A percentile compares a stretch with the other conserved stretches of the same genome.
phyloP scores from a whole-genome alignment of 2,329 filamentous ascomycete species.

The Cercospora sojina region DNA sequence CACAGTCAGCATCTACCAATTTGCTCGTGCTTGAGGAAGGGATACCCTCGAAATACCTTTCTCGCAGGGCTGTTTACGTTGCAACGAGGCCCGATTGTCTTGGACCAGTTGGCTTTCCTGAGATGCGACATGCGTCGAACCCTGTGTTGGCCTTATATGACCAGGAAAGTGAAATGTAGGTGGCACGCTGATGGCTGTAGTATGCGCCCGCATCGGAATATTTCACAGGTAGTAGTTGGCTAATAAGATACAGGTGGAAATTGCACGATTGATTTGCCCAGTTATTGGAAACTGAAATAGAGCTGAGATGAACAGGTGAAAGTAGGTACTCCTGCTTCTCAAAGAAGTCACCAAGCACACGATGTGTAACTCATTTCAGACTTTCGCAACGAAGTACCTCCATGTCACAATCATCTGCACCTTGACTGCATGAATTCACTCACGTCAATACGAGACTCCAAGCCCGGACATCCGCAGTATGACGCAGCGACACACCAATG shows the following conservation, averaged over 20 bases:
- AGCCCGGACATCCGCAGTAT: background rate
- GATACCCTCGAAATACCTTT: background rate
- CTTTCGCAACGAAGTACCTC: background rate
- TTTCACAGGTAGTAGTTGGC: background rate
- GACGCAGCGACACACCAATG: background rate
- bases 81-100: background rate
- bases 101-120: background rate
- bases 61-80: background rate
- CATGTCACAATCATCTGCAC: background rate
- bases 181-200: background rate
- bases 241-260: background rate
- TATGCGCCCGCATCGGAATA: background rate
- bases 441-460: background rate
- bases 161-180: background rate
- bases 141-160: background rate
- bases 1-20: background rate
- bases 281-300: background rate
- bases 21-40: background rate
- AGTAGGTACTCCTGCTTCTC: background rate
- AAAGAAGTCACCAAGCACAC: background rate
- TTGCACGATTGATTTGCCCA: background rate
- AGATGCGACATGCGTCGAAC: background rate
- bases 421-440: background rate
- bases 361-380: background rate
- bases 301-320: background rate